These are phyloP conservation scores for Bipolaris oryzae DNA, from an alignment of 2,329 filamentous ascomycete species.

Conservation along the genomic window DNA sequence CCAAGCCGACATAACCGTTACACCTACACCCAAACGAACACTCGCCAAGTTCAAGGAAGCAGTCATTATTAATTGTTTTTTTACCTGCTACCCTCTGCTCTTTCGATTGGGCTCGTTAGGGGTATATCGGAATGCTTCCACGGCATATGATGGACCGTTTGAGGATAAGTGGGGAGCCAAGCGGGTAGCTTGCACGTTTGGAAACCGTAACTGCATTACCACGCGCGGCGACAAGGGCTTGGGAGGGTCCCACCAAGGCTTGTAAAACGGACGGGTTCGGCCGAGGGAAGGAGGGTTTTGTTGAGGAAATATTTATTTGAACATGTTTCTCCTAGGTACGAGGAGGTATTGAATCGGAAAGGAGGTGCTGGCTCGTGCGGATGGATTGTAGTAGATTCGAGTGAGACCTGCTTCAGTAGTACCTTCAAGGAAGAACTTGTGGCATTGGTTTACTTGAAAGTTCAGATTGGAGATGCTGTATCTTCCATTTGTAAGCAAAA, in stretches of 20 bases:
- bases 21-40: conserved; percentile 9
- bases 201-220: conserved; percentile 35
- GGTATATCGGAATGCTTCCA: conserved; percentile 5
- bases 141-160: conserved; percentile 28
- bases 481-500: background rate
- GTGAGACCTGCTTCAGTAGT: background rate
- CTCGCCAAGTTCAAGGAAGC: conserved; percentile 12
- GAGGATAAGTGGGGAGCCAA: conserved; percentile 30
- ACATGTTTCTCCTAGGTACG: background rate
- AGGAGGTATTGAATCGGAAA: too few species aligned
- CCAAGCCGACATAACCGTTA: conserved; percentile 23
- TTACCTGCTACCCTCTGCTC: too few species aligned
- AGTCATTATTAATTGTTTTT: too few species aligned
- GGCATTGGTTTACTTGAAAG: background rate
- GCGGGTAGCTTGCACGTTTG: conserved; percentile 21
- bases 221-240: conserved; percentile 5
- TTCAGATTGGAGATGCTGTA: background rate
- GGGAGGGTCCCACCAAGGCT: background rate
- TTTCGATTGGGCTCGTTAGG: too few species aligned
- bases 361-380: background rate
- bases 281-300: background rate
- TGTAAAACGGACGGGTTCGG: background rate
- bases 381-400: background rate
- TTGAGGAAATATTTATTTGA: background rate
- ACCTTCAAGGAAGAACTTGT: background rate